These are phyloP conservation scores for Populus nigra DNA, from an alignment of 345 rosid species.

Conservation along the genomic window DNA sequence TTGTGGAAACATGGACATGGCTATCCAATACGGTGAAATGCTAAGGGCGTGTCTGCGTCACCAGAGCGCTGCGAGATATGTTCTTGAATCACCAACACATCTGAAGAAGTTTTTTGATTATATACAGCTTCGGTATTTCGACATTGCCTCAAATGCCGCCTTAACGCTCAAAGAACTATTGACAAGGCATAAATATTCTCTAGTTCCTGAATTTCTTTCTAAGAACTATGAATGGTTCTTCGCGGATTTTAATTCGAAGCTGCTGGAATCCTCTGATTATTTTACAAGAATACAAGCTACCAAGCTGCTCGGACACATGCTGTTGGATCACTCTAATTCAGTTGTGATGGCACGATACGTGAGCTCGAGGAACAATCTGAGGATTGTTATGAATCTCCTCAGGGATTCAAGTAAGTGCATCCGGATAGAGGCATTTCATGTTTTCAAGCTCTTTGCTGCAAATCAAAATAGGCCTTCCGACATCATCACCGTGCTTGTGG, in stretches of 20 bases:
- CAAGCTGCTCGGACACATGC: slow-evolving; percentile 46
- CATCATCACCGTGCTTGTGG: slow-evolving; percentile 32
- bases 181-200: slow-evolving; percentile 59
- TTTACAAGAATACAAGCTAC: slow-evolving; percentile 93
- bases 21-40: slow-evolving; percentile 96
- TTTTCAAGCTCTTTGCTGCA: slow-evolving; percentile 70
- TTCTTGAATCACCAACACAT: slow-evolving; percentile 65
- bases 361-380: slow-evolving; percentile 52
- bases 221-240: slow-evolving; percentile 97
- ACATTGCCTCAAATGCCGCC: slow-evolving; percentile 96
- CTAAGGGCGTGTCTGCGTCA: slow-evolving; percentile 93
- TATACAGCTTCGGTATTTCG: slow-evolving; percentile 94
- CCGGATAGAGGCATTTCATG: slow-evolving; percentile 33
- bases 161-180: slow-evolving; percentile 92
- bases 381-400: slow-evolving; percentile 69
- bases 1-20: slow-evolving; percentile 73
- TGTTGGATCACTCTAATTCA: slow-evolving; percentile 64
- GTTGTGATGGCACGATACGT: slow-evolving; percentile 56
- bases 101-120: slow-evolving; percentile 86
- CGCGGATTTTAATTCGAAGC: slow-evolving; percentile 75
- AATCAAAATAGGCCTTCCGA: slow-evolving; percentile 50
- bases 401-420: slow-evolving; percentile 49
- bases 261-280: slow-evolving; percentile 86
- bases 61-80: slow-evolving; percentile 91
- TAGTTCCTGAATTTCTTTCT: slow-evolving; percentile 64